A percentile compares a stretch with the other conserved stretches of the same genome.
Evolutionary conservation across 2,329 filamentous ascomycete genomes (phyloP).

Genomic region (Knoxdaviesia proteae): DNA sequence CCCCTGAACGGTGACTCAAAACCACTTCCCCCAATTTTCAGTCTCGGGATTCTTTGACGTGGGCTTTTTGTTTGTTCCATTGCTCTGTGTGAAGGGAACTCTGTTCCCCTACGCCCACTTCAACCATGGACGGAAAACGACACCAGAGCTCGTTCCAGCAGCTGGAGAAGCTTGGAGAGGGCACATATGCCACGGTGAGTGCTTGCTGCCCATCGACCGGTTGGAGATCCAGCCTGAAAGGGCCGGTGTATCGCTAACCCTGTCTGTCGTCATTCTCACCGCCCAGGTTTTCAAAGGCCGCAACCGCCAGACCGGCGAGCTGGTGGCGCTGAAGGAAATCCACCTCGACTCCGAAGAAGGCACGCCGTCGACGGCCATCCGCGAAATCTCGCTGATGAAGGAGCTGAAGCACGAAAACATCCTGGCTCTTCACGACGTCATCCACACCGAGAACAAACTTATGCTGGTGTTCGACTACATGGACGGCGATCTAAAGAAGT

Average conservation of each 20-base stretch:
- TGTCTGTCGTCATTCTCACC: background rate
- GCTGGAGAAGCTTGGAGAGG: constrained; percentile 95
- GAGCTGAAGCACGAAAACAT: constrained; percentile 98
- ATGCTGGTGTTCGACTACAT: constrained; percentile 99
- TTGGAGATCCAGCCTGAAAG: background rate
- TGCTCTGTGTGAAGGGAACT: background rate
- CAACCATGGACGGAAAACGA: constrained; percentile 68
- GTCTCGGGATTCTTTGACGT: background rate
- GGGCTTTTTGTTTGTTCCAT: background rate
- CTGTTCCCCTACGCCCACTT: constrained; percentile 3
- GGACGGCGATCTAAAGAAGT: constrained; percentile 96
- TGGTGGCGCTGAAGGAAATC: constrained; percentile 94
- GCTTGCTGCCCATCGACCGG: background rate
- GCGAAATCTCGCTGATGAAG: constrained; percentile 98
- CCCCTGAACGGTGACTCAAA: background rate
- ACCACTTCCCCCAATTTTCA: background rate
- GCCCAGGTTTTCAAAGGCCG: constrained; percentile 87
- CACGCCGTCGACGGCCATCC: constrained; percentile 89
- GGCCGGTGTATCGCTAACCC: background rate
- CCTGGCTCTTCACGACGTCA: constrained; percentile 91
- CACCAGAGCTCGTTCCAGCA: constrained; percentile 97
- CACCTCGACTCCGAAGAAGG: constrained; percentile 97
- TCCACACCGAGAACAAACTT: constrained; percentile 97
- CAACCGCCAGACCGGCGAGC: constrained; percentile 88
- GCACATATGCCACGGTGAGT: constrained; percentile 88